Evolutionary conservation across 345 rosid species (phyloP).

Genomic region (Gossypium raimondii): DNA sequence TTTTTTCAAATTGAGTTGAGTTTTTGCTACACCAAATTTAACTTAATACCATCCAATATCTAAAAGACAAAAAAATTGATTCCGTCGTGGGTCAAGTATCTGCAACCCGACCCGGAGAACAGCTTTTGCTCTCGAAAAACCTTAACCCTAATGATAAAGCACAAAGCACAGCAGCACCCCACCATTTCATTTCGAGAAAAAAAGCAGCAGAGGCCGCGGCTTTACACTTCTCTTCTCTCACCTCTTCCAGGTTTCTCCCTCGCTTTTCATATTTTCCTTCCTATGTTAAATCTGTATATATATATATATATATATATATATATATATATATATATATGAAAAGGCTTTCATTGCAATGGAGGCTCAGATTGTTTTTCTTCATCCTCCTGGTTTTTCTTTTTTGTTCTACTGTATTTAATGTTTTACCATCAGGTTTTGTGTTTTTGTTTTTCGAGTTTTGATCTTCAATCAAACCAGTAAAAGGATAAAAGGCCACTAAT

Average conservation of each 20-base stretch:
- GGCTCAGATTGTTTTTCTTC: background rate
- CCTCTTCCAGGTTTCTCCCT: background rate
- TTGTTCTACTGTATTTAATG: background rate
- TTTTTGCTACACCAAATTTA: no score
- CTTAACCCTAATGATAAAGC: background rate
- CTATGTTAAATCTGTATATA: background rate
- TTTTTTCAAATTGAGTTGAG: no score
- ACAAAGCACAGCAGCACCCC: no score
- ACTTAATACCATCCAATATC: no score
- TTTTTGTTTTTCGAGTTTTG: background rate
- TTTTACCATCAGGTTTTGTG: background rate
- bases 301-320: no score
- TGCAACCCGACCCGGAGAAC: background rate
- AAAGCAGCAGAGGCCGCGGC: background rate
- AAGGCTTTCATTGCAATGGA: background rate
- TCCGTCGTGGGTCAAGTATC: background rate
- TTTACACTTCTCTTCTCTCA: background rate
- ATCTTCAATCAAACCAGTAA: background rate
- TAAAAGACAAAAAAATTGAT: background rate
- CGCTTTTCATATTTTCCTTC: background rate
- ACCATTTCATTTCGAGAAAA: background rate
- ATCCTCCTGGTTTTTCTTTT: background rate
- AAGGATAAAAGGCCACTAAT: background rate
- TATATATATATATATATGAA: background rate
- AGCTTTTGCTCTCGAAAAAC: background rate